These are phyloP conservation scores for Starmera quercuum DNA, from an alignment of 805 yeast genomes.

Conservation along the genomic window DNA sequence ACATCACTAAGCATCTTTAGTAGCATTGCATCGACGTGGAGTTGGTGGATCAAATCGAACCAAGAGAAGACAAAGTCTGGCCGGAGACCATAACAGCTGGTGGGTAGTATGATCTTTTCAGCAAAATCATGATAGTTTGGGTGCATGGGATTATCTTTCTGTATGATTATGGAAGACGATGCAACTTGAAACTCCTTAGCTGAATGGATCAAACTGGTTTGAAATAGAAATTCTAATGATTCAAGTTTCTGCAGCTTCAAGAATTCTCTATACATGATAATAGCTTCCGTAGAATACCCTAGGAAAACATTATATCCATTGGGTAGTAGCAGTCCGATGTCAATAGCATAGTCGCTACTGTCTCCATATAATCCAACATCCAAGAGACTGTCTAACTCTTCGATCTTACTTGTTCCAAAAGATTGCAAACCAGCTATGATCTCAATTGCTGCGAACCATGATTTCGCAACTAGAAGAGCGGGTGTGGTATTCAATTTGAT, in stretches of 20 bases:
- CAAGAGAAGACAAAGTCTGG: conserved; percentile 13
- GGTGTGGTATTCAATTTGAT: conserved; percentile 18
- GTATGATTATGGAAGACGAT: conserved; percentile 7
- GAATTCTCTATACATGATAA: conserved; percentile 18
- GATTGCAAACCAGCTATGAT: conserved; percentile 48
- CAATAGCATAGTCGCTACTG: conserved; percentile 11
- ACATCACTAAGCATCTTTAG: conserved; percentile 24
- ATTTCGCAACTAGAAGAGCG: conserved; percentile 37
- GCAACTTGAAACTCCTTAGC: conserved; percentile 20
- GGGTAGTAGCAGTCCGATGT: conserved; percentile 16
- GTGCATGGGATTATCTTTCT: conserved; percentile 10
- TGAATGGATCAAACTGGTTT: conserved; percentile 18
- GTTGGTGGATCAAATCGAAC: conserved; percentile 21
- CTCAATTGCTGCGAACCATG: conserved; percentile 54
- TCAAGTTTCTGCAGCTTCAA: conserved; percentile 12
- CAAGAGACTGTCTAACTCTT: conserved; percentile 32
- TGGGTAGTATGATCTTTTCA: conserved; percentile 7
- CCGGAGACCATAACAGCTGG: conserved; percentile 15
- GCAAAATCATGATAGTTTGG: conserved; percentile 9
- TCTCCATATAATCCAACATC: conserved; percentile 18
- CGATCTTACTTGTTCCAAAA: conserved; percentile 43
- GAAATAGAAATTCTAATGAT: conserved; percentile 14
- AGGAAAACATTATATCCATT: conserved; percentile 21
- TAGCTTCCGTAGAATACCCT: conserved; percentile 22
- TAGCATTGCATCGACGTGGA: conserved; percentile 28